A percentile compares a stretch with the other conserved stretches of the same genome.
Conservation (phyloP, 805 yeast genomes). For the Ogataea ramenticola region DNA sequence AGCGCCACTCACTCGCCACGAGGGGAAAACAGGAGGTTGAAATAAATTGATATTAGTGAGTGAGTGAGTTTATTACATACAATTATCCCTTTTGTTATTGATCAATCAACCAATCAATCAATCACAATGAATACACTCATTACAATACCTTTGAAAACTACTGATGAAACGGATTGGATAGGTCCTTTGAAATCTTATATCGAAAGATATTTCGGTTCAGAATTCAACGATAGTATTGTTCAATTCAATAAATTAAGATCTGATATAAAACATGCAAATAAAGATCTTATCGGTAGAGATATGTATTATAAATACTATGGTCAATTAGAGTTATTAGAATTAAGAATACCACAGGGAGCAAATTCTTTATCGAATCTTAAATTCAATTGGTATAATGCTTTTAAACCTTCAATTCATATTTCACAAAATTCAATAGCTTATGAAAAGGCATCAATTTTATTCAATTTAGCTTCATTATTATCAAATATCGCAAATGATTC, state of each 20-base stretch:
- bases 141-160: constrained; percentile 30
- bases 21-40: no score
- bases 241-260: constrained; percentile 52
- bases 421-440: constrained; percentile 79
- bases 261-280: constrained; percentile 43
- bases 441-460: constrained; percentile 81
- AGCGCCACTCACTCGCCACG: no score
- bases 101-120: no score
- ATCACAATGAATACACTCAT: constrained; percentile 19
- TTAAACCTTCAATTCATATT: constrained; percentile 36
- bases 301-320: constrained; percentile 66
- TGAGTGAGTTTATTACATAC: no score
- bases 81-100: no score
- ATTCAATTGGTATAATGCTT: constrained; percentile 81
- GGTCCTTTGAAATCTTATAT: constrained; percentile 53
- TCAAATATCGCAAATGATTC: constrained; percentile 40
- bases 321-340: constrained; percentile 71
- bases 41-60: no score
- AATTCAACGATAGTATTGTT: constrained; percentile 48
- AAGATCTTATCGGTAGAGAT: constrained; percentile 34
- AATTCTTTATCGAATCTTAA: constrained; percentile 44
- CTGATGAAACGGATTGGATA: constrained; percentile 61
- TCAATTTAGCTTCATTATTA: constrained; percentile 64
- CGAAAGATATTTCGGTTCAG: constrained; percentile 56
- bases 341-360: constrained; percentile 64